phyloP scores from a whole-genome alignment of 2,329 filamentous ascomycete genomes.

The Pseudonectria buxi region DNA sequence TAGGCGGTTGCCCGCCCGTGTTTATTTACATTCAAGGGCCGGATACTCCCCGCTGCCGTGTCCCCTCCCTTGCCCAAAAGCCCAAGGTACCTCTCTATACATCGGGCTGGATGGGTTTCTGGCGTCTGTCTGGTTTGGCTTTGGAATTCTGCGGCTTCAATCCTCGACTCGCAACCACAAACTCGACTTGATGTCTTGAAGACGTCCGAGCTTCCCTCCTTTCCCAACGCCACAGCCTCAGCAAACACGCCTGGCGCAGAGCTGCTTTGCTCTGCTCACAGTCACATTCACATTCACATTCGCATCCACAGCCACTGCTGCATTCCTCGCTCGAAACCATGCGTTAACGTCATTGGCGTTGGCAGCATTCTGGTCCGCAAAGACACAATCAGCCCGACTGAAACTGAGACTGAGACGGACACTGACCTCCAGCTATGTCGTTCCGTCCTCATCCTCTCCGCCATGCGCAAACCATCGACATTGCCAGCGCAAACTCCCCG shows the following conservation, averaged over 20 bases:
- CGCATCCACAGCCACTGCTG: conserved; percentile 1
- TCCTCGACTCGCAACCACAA: neutral
- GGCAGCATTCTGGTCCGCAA: conserved; percentile 11
- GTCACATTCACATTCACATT: neutral
- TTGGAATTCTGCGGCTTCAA: conserved; percentile 10
- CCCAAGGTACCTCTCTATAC: conserved; percentile 10
- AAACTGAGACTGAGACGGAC: conserved; percentile 13
- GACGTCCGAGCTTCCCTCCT: neutral
- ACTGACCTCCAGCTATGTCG: conserved; percentile 39
- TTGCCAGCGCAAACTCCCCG: conserved; percentile 29
- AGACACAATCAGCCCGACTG: conserved; percentile 9
- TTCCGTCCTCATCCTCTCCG: conserved; percentile 52
- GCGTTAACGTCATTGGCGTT: conserved; percentile 22
- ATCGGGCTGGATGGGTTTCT: conserved; percentile 6
- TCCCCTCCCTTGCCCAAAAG: conserved; percentile 8
- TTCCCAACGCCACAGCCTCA: too few relatives aligned
- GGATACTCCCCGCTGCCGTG: conserved; percentile 17
- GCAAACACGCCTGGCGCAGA: too few relatives aligned
- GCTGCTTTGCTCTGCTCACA: conserved; percentile 7
- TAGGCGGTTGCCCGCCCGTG: conserved; percentile 25
- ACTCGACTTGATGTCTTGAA: neutral
- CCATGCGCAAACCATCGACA: conserved; percentile 47
- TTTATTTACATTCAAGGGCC: conserved; percentile 26
- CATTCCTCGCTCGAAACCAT: conserved; percentile 24
- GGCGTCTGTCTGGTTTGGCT: conserved; percentile 16